These are phyloP conservation scores for Thozetella sp. DNA, from an alignment of 495 filamentous ascomycete species.

Conservation along the genomic window DNA sequence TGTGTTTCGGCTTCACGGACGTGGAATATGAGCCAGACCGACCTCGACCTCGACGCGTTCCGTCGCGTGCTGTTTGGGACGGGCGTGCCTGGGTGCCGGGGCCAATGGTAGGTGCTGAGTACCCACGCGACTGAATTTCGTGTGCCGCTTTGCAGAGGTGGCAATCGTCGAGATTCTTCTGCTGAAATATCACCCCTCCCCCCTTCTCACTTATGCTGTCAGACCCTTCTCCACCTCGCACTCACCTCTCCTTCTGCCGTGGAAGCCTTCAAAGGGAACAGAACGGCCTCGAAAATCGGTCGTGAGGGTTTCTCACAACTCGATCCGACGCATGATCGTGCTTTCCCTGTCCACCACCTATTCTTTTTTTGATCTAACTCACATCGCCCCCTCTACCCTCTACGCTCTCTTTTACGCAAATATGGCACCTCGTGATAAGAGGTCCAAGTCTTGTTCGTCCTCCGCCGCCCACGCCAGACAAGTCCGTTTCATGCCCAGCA, in stretches of 20 bases:
- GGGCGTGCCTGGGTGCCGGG: conserved; percentile 27
- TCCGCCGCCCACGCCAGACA: background rate
- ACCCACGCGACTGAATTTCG: too few species aligned
- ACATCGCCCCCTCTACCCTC: too few species aligned
- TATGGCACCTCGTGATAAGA: background rate
- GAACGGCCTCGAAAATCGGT: too few species aligned
- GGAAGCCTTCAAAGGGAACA: too few species aligned
- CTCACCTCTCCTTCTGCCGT: too few species aligned
- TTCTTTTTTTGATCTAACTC: background rate
- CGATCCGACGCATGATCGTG: too few species aligned
- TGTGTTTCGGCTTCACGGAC: conserved; percentile 41
- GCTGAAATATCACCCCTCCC: background rate
- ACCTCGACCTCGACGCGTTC: background rate
- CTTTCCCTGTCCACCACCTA: background rate
- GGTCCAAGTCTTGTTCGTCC: background rate
- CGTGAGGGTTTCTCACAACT: too few species aligned
- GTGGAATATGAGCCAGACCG: conserved; percentile 34
- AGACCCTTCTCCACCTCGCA: background rate
- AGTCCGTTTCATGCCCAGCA: background rate
- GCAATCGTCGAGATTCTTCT: too few species aligned
- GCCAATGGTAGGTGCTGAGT: conserved; percentile 15
- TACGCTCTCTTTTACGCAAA: too few species aligned
- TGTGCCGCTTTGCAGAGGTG: too few species aligned
- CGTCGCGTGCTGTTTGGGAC: conserved; percentile 33
- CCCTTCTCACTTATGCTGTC: background rate